These are phyloP conservation scores for Sporodiniella umbellata DNA, from an alignment of 371 early-diverging fungal genomes.

Conservation along the genomic window DNA sequence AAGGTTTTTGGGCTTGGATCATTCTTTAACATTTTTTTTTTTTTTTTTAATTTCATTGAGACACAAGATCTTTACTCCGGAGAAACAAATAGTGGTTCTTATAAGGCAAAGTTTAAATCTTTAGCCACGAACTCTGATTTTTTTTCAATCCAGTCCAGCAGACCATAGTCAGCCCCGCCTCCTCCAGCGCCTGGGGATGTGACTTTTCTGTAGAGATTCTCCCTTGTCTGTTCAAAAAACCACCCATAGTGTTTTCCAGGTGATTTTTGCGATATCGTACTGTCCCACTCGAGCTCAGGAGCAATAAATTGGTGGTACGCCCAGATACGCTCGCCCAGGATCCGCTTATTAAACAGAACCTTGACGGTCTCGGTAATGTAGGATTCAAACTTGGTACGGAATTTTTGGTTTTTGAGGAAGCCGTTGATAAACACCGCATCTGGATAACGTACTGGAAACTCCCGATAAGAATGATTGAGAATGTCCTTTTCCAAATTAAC, in stretches of 20 bases:
- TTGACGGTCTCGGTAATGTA: constrained; percentile 48
- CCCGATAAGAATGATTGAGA: constrained; percentile 35
- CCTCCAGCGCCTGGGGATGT: constrained; percentile 20
- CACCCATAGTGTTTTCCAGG: constrained; percentile 50
- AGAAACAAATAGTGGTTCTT: neutral
- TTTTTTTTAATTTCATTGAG: neutral
- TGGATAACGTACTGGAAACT: constrained; percentile 30
- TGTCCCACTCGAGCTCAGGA: constrained; percentile 55
- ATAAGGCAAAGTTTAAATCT: constrained; percentile 34
- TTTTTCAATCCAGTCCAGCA: constrained; percentile 40
- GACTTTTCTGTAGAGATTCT: constrained; percentile 37
- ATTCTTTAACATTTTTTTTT: neutral
- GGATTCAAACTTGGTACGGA: constrained; percentile 34
- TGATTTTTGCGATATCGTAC: constrained; percentile 48
- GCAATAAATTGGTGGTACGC: constrained; percentile 47
- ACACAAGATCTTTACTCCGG: neutral
- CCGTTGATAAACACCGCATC: constrained; percentile 47
- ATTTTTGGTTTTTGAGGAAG: constrained; percentile 38
- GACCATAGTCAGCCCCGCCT: constrained; percentile 48
- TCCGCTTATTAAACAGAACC: constrained; percentile 48
- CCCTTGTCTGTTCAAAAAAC: constrained; percentile 33
- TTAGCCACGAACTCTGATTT: constrained; percentile 25
- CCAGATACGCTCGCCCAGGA: constrained; percentile 41
- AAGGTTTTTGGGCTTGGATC: neutral
- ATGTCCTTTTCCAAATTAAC: constrained; percentile 36